Base-by-base conservation (phyloP, 495 filamentous ascomycete genomes). In the Usnea hakonensis region DNA sequence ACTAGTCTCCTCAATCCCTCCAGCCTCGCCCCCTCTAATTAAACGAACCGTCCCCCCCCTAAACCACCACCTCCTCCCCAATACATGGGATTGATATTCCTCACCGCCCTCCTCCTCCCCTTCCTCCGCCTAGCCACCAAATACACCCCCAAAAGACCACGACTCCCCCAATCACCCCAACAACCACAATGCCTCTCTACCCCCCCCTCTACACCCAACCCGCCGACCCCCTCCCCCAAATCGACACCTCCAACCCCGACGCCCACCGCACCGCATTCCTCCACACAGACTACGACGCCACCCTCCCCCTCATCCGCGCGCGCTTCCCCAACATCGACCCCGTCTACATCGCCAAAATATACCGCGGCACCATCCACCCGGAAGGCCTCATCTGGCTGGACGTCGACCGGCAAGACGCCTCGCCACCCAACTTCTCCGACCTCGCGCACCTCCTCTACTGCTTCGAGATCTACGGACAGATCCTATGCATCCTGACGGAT, bases 391-490 rank as follows among this genome's bases (percentile, higher is more conserved):
- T 67, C 46, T 67, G 65, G 65, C 56, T 67, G 2, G 65, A 67
- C 48, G 38, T 63, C 48, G 65, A 60, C 41, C 55, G 65, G n/a
- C 74, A 78, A 23, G 75, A 79, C 55, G 77, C 77, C 50, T 74
- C 76, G 21, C 65, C 65, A 7, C 33, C 41, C 17, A 81, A 84
- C 41, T 79, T 90, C 40, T 77, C 77, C 13, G 85, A 89, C 65
- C 86, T 91, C n/a, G 86, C 88, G 1, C 87, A 88, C 23, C 74
- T 92, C 65, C 76, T 92, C 13, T 67, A 67, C 52, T 67, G 65
- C 55, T 67, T 67, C 38, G 65, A 67, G 61, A 46, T 67, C n/a
- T 67, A 67, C 43, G 55, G 55, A 6, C 65, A 67, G 61, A 55
- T 67, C 23, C 21, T 67, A 8, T 62, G 59, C 30, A 33, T 59